Conservation (phyloP, 768 basidiomycete species). For the Cubamyces sp. region DNA sequence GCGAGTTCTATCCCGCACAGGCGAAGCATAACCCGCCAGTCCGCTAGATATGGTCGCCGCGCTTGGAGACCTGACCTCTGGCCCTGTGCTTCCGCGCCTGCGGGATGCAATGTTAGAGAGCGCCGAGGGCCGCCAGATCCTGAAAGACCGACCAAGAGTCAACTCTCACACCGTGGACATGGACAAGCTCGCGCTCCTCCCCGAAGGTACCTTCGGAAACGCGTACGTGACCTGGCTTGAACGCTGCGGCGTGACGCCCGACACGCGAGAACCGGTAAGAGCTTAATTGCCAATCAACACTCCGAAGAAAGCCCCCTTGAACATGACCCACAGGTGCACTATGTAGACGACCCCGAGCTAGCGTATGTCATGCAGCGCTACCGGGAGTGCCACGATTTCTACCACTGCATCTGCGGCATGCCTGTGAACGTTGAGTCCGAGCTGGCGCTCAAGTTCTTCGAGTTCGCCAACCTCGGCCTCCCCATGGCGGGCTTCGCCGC, state of each 20-base stretch:
- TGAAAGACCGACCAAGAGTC: slow-evolving; percentile 83
- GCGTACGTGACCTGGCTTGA: slow-evolving; percentile 92
- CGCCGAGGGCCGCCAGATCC: slow-evolving; percentile 80
- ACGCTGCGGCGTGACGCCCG: slow-evolving; percentile 86
- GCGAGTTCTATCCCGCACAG: neutral
- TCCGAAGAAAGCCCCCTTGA: neutral
- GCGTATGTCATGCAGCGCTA: slow-evolving; percentile 99
- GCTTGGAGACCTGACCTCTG: slow-evolving; percentile 90
- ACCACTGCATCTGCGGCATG: slow-evolving; percentile 88
- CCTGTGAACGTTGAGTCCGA: slow-evolving; percentile 92
- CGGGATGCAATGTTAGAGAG: slow-evolving; percentile 79
- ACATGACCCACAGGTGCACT: slow-evolving; percentile 73
- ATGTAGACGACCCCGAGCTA: slow-evolving; percentile 92
- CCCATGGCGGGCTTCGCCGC: slow-evolving; percentile 87
- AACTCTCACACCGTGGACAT: slow-evolving; percentile 79
- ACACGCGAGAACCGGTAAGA: slow-evolving; percentile 87
- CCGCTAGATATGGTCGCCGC: slow-evolving; percentile 90
- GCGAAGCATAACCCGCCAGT: neutral
- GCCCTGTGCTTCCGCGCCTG: slow-evolving; percentile 72
- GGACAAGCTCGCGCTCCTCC: slow-evolving; percentile 61
- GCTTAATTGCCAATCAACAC: too few relatives aligned
- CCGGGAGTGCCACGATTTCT: slow-evolving; percentile 97
- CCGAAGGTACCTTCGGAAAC: slow-evolving; percentile 82
- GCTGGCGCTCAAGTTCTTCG: slow-evolving; percentile 92
- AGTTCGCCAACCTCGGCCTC: slow-evolving; percentile 88